Conservation (phyloP, 768 basidiomycete species). For the Trametes sanguinea region DNA sequence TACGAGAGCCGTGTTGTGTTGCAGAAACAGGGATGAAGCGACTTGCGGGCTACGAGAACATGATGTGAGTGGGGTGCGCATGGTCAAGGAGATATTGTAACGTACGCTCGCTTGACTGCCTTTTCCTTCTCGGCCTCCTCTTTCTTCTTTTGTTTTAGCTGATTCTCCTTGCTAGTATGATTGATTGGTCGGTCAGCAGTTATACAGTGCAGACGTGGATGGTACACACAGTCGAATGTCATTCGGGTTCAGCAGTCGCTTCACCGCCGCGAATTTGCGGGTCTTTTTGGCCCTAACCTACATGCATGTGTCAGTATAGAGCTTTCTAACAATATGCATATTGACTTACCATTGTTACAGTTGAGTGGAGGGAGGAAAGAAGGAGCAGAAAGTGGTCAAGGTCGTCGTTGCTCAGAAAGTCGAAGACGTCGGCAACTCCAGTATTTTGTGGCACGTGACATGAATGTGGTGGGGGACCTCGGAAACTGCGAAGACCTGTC, state of each 20-base stretch:
- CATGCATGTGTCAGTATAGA: background rate
- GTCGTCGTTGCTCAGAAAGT: background rate
- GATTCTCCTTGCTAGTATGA: conserved; percentile 80
- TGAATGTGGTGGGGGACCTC: background rate
- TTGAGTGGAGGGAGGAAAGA: background rate
- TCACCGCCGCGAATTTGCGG: conserved; percentile 91
- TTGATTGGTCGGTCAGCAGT: background rate
- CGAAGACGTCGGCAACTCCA: background rate
- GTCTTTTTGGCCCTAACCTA: conserved; percentile 93
- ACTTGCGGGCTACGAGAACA: conserved; percentile 63
- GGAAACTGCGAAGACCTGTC: background rate
- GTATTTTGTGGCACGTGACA: conserved; percentile 10
- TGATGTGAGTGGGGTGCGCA: conserved; percentile 2
- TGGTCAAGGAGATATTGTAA: conserved; percentile 19
- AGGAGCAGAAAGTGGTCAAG: background rate
- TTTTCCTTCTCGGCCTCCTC: conserved; percentile 80
- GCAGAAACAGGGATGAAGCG: conserved; percentile 91
- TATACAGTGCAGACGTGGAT: background rate
- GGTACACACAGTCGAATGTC: conserved; percentile 85
- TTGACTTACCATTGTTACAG: background rate
- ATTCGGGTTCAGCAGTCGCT: conserved; percentile 91
- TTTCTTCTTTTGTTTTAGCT: conserved; percentile 85
- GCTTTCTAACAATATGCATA: background rate
- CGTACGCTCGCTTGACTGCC: conserved; percentile 77
- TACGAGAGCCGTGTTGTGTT: conserved; percentile 93